Evolutionary conservation across 176 grass and related monocot species (phyloP), one percentile per base, ranked within the genome.

Genomic region (Rhynchospora breviuscula): DNA sequence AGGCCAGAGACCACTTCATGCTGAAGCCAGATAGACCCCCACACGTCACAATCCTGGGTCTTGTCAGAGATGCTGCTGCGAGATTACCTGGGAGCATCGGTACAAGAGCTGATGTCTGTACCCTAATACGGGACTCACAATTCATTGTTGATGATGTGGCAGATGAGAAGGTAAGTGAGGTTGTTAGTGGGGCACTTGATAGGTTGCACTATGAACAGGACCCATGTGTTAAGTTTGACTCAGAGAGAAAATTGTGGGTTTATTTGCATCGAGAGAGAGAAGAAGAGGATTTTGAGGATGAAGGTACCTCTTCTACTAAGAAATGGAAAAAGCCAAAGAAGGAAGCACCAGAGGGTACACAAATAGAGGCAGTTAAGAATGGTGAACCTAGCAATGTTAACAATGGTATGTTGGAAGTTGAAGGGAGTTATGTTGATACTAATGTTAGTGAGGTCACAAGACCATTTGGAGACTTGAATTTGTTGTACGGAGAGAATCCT

Each of bases 261-360:
- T 99, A 99, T 88, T 87, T 99, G 57, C 96, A 99, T 84, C 93
- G 91, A 82, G 93, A 94, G 79, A 99, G 96, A 87, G 96, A 95
- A 66, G 96, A 99, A 83, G 96, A 99, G 80, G 96, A 99, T 93
- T 99, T 99, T 86, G 96, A 99, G 85, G 96, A 99, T 90, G 96
- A 99, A 90, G 96, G 96, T 47, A 99, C 92, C 18, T 95, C 93
- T 63, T 95, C 92, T 63, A 99, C 93, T 5, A 99, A 99, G 83
- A 99, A 95, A 62, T 99, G 96, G 96, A 99, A 93, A 87, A 95
- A 93, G 15, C 96, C 90, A 13, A 98, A 87, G 88, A 98, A 91
- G 91, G 95, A 98, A 62, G n/a, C 72, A 25, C 70, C 86, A 19
- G 96, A 99, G 68, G 81, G 79, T 54, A 82, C 86, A 59, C 91